Conservation (phyloP, 306 rosid genomes). For the Fragaria vesca region DNA sequence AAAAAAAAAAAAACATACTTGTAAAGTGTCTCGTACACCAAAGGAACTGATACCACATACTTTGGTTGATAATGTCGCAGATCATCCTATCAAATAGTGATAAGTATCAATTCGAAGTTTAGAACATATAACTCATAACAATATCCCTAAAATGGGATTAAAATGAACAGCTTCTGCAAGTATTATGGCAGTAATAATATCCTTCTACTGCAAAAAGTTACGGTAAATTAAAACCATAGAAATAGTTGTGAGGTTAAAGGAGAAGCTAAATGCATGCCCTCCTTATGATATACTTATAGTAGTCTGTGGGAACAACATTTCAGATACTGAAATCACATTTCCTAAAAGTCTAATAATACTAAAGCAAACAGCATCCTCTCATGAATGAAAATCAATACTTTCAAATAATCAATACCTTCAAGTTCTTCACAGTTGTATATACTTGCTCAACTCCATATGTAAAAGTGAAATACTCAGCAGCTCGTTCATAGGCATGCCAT, state of each 20-base stretch:
- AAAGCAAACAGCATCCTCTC: background rate
- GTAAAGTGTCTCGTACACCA: slow-evolving; percentile 88
- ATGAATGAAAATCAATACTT: slow-evolving; percentile 18
- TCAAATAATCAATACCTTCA: slow-evolving; percentile 60
- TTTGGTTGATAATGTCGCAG: slow-evolving; percentile 71
- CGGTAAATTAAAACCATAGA: background rate
- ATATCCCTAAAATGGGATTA: background rate
- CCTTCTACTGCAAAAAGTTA: background rate
- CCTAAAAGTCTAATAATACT: background rate
- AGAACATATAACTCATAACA: slow-evolving; percentile 1
- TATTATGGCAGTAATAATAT: background rate
- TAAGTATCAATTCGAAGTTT: slow-evolving; percentile 1
- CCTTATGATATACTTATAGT: background rate
- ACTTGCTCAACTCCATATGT: slow-evolving; percentile 74
- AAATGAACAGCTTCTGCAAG: background rate
- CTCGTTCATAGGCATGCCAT: slow-evolving; percentile 98
- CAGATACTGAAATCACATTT: background rate
- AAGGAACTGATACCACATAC: slow-evolving; percentile 77
- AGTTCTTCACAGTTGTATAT: slow-evolving; percentile 74
- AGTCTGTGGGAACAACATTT: background rate
- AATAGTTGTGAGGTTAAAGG: background rate
- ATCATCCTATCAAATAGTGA: slow-evolving; percentile 55
- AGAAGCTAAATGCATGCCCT: background rate
- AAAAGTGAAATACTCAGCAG: slow-evolving; percentile 81
- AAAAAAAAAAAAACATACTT: slow-evolving; percentile 43